Percentiles rank a stretch among this genome's conserved stretches.
Conservation (phyloP, 208 protist species). For the Trypanosoma vivax region DNA sequence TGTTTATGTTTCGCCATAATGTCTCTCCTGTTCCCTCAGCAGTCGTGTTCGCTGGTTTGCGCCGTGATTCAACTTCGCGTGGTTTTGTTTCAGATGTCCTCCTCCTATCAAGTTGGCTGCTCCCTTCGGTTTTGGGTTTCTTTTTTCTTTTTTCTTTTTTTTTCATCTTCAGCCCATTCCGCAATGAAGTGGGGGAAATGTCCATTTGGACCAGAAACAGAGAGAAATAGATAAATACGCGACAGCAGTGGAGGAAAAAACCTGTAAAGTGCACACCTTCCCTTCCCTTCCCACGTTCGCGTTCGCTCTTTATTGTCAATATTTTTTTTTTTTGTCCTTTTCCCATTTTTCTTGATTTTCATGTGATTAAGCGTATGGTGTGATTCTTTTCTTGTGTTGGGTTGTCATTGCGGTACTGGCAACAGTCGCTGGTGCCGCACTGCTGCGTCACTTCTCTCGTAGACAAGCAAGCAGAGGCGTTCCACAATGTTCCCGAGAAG, state of each 20-base stretch:
- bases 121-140: conserved; percentile 4
- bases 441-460: neutral
- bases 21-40: too few species aligned
- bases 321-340: neutral
- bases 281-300: neutral
- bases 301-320: neutral
- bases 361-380: neutral
- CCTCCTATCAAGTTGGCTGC: too few species aligned
- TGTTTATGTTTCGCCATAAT: neutral
- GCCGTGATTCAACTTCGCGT: too few species aligned
- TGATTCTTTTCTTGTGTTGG: neutral
- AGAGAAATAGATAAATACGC: too few species aligned
- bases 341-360: neutral
- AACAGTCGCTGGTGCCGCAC: neutral
- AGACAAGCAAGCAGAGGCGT: neutral
- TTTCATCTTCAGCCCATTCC: too few species aligned
- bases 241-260: too few species aligned
- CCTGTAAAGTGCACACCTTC: too few species aligned
- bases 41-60: too few species aligned
- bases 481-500: neutral
- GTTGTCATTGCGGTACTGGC: neutral
- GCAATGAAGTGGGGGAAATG: too few species aligned
- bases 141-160: conserved; percentile 8
- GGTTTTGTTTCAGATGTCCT: too few species aligned
- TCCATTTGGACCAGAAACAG: too few species aligned